phyloP scores from a whole-genome alignment of 2,329 filamentous ascomycete species.

The Sclerotinia sclerotiorum region DNA sequence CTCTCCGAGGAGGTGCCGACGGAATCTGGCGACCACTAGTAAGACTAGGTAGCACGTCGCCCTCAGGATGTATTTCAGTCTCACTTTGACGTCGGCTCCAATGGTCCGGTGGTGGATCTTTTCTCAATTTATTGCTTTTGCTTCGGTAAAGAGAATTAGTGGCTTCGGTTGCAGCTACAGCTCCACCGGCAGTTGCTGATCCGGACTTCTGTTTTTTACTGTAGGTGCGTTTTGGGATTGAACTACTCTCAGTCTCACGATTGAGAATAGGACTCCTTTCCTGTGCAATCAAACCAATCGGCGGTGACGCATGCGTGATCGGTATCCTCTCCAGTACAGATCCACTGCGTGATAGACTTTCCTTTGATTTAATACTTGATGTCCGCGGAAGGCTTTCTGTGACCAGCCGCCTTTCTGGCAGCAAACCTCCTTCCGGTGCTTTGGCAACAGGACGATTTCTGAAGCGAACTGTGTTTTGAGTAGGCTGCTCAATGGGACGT shows the following conservation, averaged over 20 bases:
- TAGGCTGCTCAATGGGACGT: slow-evolving; percentile 34
- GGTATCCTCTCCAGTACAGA: slow-evolving; percentile 37
- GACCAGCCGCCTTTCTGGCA: slow-evolving; percentile 32
- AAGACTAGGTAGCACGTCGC: slow-evolving; percentile 22
- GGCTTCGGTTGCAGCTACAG: slow-evolving; percentile 25
- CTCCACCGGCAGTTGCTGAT: slow-evolving; percentile 36
- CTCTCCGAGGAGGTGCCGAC: neutral
- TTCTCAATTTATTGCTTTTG: slow-evolving; percentile 59
- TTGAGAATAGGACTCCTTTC: slow-evolving; percentile 20
- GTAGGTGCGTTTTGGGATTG: slow-evolving; percentile 50
- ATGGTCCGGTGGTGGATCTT: slow-evolving; percentile 55
- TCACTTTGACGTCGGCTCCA: slow-evolving; percentile 48
- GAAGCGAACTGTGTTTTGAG: slow-evolving; percentile 39
- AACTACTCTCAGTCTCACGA: neutral
- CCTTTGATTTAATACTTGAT: slow-evolving; percentile 42
- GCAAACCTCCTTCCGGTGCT: slow-evolving; percentile 28
- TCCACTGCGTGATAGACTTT: slow-evolving; percentile 40
- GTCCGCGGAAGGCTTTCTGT: slow-evolving; percentile 40
- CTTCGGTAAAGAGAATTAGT: slow-evolving; percentile 46
- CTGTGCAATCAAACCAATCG: slow-evolving; percentile 17
- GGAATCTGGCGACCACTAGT: neutral
- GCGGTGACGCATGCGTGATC: slow-evolving; percentile 23
- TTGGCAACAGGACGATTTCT: slow-evolving; percentile 38
- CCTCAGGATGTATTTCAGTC: slow-evolving; percentile 44
- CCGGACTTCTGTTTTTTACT: slow-evolving; percentile 61